phyloP scores from a whole-genome alignment of 148 eudicot genomes.

The Vaccinium vitisidaea region DNA sequence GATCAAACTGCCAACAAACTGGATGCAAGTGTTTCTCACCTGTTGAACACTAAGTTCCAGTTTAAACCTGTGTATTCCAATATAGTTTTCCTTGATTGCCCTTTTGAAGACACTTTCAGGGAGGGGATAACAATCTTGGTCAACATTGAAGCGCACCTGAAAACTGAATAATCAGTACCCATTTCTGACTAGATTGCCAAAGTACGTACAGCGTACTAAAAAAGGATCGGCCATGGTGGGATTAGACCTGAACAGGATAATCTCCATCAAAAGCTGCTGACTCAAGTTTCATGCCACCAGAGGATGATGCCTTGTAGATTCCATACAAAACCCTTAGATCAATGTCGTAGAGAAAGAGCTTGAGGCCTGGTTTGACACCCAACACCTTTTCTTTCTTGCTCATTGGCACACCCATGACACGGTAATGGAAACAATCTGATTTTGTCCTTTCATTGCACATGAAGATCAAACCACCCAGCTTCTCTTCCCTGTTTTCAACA shows the following conservation, averaged over 20 bases:
- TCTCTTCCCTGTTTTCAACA: constrained; percentile 22
- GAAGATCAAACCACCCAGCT: constrained; percentile 58
- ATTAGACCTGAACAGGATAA: constrained; percentile 73
- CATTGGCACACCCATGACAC: constrained; percentile 59
- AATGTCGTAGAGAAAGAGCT: constrained; percentile 75
- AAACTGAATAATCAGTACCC: constrained; percentile 16
- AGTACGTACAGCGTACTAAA: not conserved
- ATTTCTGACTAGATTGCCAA: constrained; percentile 1
- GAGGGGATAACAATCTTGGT: constrained; percentile 64
- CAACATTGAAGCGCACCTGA: constrained; percentile 65
- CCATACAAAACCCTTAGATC: constrained; percentile 71
- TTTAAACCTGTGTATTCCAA: constrained; percentile 59
- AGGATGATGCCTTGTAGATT: constrained; percentile 57
- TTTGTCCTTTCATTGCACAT: constrained; percentile 84
- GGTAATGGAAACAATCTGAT: constrained; percentile 68
- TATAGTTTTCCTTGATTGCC: constrained; percentile 67
- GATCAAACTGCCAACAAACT: not conserved
- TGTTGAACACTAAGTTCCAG: constrained; percentile 59
- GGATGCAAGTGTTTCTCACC: constrained; percentile 33
- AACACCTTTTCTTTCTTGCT: constrained; percentile 53
- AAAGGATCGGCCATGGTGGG: not conserved
- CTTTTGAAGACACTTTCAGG: constrained; percentile 63
- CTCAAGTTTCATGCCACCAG: constrained; percentile 78
- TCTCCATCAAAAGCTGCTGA: constrained; percentile 74
- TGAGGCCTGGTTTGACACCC: constrained; percentile 61